Base-by-base conservation (phyloP, 148 eudicot genomes). In the Talinum fruticosum region DNA sequence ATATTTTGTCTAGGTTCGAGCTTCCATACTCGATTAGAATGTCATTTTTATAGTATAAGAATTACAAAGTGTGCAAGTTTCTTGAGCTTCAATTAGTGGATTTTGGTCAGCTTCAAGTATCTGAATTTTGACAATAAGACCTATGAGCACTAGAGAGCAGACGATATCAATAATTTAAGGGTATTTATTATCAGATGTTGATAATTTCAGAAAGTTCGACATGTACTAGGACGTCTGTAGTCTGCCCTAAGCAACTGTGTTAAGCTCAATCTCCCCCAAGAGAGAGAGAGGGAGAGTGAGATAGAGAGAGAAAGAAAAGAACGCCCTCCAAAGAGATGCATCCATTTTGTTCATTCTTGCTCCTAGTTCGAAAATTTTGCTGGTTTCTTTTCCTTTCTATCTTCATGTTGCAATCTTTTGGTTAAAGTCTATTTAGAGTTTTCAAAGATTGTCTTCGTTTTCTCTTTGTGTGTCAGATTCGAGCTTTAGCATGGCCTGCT, bases 401-500 rank as follows among this genome's bases (percentile, higher is more conserved):
- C 44, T 67, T 38, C 30, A 33, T 10, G 38, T 16, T 23, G 3
- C 53, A 15, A 18, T 34, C 33, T 62, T 28, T 38, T 72, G 32
- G 29, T 66, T 65, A 19, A 34, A 28, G 24, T 49, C 67, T 71
- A 35, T 24, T 81, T 64, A 49, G 29, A 35, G 5, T 72, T 7
- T 77, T 57, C 29, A 65, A 61, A 64, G 33, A 57, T 66, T 23
- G 8, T 71, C 41, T 47, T 47, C 32, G 57, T 68, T 76, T 69
- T 74, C 69, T 54, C 41, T 76, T 41, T 38, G 85, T 67, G 69
- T 83, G 54, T 71, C 78, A 96, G 99, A 93, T 91, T 77, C 89
- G 99, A 79, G 97, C 92, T 77, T 88, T 96, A 76, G 98, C 99
- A 82, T 96, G 99, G 99, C 99, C 99, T 75, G 98, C 98, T 62